Base-by-base conservation (phyloP, 805 yeast genomes). In the Yarrowia sp. region DNA sequence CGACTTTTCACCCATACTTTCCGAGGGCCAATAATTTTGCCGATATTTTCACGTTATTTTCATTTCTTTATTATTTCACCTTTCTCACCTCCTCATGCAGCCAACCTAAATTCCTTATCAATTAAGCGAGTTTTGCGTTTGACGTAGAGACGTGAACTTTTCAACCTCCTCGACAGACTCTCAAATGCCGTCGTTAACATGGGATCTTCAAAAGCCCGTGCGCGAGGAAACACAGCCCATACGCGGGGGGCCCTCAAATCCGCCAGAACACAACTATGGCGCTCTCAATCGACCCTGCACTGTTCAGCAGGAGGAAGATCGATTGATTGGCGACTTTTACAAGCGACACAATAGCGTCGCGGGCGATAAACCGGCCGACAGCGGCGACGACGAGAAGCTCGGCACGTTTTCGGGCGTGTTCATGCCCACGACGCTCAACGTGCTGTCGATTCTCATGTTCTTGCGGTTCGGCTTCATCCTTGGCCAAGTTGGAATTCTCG, bases 381-480 rank as follows among this genome's bases (percentile, higher is more conserved):
- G 7, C n/a, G 49, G 32, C 4, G 69, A 38, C 3, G 70, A 55
- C 49, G 69, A 68, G 16, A 93, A 93, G 74, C 80, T 93, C 64
- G 92, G 88, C 52, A 94, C 97, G 0, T 87, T 89, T 71, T 89
- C 87, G 70, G 98, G 98, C 15, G 98, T 93, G 1, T 93, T 96
- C 75, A 84, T 95, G 15, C 99, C 99, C 11, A 95, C 98, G 0
- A 86, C 97, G 0, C 81, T 95, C 49, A 95, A 95, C 78, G 98
- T 95, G 53, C 82, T 95, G 40, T 92, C 98, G 2, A 95, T 95
- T 74, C 84, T 95, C 77, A 92, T 95, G 97, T 95, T 94, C 76
- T 82, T 95, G 72, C 85, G 99, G 72, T 95, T 95, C 77, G 99
- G 99, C 7, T 95, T 93, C 79, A 89, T 95, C 43, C 83, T 95